Evolutionary conservation across 768 basidiomycete species (phyloP).

Genomic region (Rhodotorula paludigena): DNA sequence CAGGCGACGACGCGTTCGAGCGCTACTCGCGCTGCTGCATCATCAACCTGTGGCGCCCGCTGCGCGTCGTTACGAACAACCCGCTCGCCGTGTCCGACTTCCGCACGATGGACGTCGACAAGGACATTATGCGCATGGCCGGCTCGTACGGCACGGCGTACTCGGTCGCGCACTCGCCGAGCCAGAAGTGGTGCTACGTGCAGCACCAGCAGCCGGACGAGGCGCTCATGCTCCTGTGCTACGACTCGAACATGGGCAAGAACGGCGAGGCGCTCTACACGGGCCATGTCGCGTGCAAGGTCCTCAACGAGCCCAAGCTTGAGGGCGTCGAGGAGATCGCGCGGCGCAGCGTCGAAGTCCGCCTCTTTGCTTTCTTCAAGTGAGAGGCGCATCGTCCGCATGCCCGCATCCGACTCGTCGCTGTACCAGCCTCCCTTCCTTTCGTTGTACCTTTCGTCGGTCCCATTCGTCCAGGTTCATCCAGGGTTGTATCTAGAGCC

Average conservation of each 20-base stretch:
- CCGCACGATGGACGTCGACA: constrained; percentile 3
- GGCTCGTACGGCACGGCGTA: constrained; percentile 21
- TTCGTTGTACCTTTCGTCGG: not conserved
- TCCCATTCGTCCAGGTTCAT: too few relatives aligned
- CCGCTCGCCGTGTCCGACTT: constrained; percentile 21
- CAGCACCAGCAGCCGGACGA: constrained; percentile 22
- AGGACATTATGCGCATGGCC: constrained; percentile 9
- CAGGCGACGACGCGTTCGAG: constrained; percentile 26
- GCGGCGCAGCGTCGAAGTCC: constrained; percentile 17
- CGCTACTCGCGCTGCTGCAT: constrained; percentile 16
- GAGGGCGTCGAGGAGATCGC: not conserved
- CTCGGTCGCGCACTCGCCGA: constrained; percentile 6
- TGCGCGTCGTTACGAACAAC: constrained; percentile 29
- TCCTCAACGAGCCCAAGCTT: constrained; percentile 13
- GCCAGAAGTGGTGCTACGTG: constrained; percentile 25
- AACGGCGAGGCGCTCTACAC: constrained; percentile 14
- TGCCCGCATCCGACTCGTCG: too few relatives aligned
- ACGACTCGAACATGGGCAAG: constrained; percentile 21
- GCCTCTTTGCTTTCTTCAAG: constrained; percentile 20
- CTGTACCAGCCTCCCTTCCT: too few relatives aligned
- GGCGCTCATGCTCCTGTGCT: constrained; percentile 14
- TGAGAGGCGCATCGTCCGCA: not conserved
- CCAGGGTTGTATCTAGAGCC: too few relatives aligned
- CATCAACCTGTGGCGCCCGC: constrained; percentile 28
- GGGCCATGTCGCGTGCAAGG: constrained; percentile 18